Evolutionary conservation across 257 asterid species (phyloP), one percentile per base, ranked within the genome.

Genomic region (Rhazya stricta): DNA sequence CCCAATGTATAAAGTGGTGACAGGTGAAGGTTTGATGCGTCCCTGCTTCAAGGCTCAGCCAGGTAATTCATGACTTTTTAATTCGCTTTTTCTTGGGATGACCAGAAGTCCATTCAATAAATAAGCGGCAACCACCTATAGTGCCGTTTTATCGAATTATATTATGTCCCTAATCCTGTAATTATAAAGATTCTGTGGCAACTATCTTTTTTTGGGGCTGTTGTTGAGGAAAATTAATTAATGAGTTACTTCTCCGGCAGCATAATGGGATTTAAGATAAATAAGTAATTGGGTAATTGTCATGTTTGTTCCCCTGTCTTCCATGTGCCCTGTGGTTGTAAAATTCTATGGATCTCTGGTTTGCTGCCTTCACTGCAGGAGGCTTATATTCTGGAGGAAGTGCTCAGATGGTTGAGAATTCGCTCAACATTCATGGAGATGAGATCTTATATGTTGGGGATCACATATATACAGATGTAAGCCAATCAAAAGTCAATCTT

Each of bases 1-100:
- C 83, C 97, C 97, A 19, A 77, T 92, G 93, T 92, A 92, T 73
- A 96, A 92, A 87, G 96, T 92, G 82, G 97, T 90, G 84, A 92
- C 96, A 46, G 89, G 85, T 79, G 96, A 90, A 88, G 97, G 97
- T 76, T 87, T 92, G 67, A 86, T 90, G 96, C 95, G 96, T 69
- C 97, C 97, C 69, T 92, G 97, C 84, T 90, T 92, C 83, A 90
- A 87, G 85, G 90, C 93, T 83, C 60, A 67, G 51, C 81, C 95
- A 87, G 97, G 97, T 92, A 84, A 82, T 77, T 34, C 62, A n/a
- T 72, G 51, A 74, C 63, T 63, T 57, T 72, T 76, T 67, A 74
- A 27, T 78, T 66, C 53, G 54, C 58, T 76, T 74, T 68, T 60
- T 21, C 71, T 66, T 66, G 6, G 9, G 50, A 66, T 66, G 23